Percentiles rank a stretch among this genome's conserved stretches.
These are phyloP conservation scores for Phytophthora tentaculata DNA, from an alignment of 352 stramenopile species.

Conservation along the genomic window DNA sequence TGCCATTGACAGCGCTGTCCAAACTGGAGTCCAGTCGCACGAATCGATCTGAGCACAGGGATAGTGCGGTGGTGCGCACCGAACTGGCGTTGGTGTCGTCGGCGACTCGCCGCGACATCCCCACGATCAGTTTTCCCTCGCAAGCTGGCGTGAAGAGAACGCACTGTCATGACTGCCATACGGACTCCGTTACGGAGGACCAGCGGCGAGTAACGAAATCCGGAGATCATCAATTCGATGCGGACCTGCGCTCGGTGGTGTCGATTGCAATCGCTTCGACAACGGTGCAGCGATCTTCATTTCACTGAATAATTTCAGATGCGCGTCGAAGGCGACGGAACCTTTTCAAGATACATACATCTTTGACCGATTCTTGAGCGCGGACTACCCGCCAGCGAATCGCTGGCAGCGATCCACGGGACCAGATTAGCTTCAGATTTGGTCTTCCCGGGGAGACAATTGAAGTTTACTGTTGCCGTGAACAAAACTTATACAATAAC, in stretches of 20 bases:
- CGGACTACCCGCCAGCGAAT: conserved; percentile 6
- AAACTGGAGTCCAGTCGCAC: conserved; percentile 14
- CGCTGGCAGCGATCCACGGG: too few relatives aligned
- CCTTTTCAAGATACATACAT: too few relatives aligned
- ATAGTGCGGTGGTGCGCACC: conserved; percentile 11
- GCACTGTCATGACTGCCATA: conserved; percentile 25
- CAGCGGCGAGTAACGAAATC: conserved; percentile 2
- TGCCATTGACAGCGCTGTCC: not conserved
- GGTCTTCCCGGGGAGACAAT: too few relatives aligned
- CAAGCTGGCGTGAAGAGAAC: conserved; percentile 9
- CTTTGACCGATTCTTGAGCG: too few relatives aligned
- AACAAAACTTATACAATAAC: too few relatives aligned
- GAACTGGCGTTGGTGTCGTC: conserved; percentile 1
- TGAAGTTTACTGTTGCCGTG: too few relatives aligned
- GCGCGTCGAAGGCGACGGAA: too few relatives aligned
- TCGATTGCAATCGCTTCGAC: not conserved
- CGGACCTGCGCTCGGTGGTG: not conserved
- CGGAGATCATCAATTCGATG: conserved; percentile 15
- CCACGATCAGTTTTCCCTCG: conserved; percentile 28
- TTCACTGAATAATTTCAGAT: too few relatives aligned
- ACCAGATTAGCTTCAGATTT: too few relatives aligned
- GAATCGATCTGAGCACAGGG: not conserved
- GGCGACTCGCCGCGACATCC: conserved; percentile 1
- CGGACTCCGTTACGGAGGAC: conserved; percentile 9
- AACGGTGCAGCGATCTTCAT: not conserved